Evolutionary conservation across 2,329 filamentous ascomycete genomes (phyloP), one percentile per base, ranked within the genome.

Genomic region (Tolypocladium album): DNA sequence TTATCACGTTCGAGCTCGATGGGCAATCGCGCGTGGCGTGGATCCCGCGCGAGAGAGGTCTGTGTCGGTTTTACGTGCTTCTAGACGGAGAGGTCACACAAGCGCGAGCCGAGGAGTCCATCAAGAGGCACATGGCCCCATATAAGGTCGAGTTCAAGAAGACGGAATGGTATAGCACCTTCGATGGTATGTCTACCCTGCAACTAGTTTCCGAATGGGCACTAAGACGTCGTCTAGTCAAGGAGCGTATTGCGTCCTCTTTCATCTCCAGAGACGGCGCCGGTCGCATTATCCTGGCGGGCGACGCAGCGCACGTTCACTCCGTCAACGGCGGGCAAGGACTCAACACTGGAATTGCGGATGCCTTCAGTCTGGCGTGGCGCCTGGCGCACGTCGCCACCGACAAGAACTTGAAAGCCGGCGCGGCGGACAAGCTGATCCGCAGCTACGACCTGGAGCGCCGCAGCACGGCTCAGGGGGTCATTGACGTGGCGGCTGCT

Each of bases 281-380:
- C 5, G 79, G 78, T 4, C 74, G 79, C 11, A 72, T 80, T 5
- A 76, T 84, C 53, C 70, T 85, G 0, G 80, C 78, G 8, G 82
- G 82, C 3, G 83, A 85, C 59, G 81, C 82, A 0, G 81, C 80
- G 0, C 82, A 85, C 59, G 81, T 81, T 3, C 80, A 84, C 60
- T 81, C 75, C 1, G 79, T 81, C 42, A 80, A 81, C 11, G 82
- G 81, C 0, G 82, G 81, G 0, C 82, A 84, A 63, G 82, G 83
- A 0, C 75, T 85, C 64, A 85, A 85, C 64, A 84, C 82, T 0
- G 82, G 82, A 4, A 76, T 84, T 39, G 77, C 79, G 7, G 82
- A 85, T 65, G 80, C 81, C 0, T 79, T 83, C 36, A 80, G 79
- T 52, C 66, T 85, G 1, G 76, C 76, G 11, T 85, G 82, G 81